Percentiles rank a stretch among this genome's conserved stretches.
Evolutionary conservation across 306 rosid species (phyloP).

Genomic region (Lathyrus oleraceus): DNA sequence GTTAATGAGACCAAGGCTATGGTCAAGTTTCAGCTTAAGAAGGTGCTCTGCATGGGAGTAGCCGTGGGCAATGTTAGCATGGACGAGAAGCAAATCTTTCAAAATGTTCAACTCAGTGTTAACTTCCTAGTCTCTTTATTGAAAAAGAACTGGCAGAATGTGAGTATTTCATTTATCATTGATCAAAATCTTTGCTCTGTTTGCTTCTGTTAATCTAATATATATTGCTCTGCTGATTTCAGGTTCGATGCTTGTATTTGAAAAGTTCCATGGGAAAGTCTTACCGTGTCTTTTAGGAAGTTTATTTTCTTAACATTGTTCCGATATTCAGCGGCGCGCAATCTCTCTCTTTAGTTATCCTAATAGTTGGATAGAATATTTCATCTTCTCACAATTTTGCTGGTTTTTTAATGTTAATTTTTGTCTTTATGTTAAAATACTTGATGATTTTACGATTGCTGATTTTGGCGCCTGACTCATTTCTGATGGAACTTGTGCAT

Average conservation of each 20-base stretch:
- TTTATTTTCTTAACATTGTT: background rate
- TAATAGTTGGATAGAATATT: conserved; percentile 23
- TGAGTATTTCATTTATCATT: conserved; percentile 35
- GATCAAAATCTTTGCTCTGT: background rate
- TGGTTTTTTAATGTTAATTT: background rate
- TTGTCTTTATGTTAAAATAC: background rate
- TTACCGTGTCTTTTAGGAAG: conserved; percentile 49
- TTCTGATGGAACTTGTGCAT: too few relatives aligned
- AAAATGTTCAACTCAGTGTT: conserved; percentile 35
- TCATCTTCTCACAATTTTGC: conserved; percentile 15
- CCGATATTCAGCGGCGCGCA: background rate
- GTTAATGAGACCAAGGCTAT: conserved; percentile 49
- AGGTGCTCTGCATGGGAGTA: conserved; percentile 44
- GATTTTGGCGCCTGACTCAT: background rate
- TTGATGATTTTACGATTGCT: conserved; percentile 4
- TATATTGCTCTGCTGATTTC: background rate
- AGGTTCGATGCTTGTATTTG: conserved; percentile 70
- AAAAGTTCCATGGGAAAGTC: conserved; percentile 74
- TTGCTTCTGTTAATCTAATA: background rate
- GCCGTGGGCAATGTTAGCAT: conserved; percentile 38
- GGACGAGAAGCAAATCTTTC: conserved; percentile 41
- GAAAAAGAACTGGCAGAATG: conserved; percentile 72
- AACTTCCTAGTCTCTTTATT: conserved; percentile 35
- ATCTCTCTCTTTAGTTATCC: background rate
- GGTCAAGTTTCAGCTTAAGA: conserved; percentile 41